A percentile compares a stretch with the other conserved stretches of the same genome.
These are phyloP conservation scores for Chimonanthus salicifolius DNA, from an alignment of 164 flowering plant genomes.

Conservation along the genomic window DNA sequence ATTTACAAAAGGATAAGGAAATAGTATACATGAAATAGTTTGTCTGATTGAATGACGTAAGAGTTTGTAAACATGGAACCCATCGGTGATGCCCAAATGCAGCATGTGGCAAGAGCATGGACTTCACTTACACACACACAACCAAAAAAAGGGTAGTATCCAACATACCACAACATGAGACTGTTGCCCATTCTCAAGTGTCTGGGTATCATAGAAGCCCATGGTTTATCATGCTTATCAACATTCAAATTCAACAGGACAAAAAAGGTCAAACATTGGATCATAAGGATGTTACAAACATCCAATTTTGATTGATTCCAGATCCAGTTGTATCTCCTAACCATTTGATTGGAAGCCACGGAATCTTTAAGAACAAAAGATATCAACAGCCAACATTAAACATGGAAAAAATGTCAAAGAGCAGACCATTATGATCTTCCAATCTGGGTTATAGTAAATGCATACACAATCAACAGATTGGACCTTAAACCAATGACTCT, in stretches of 20 bases:
- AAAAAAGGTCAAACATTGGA: no score
- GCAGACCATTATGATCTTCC: neutral
- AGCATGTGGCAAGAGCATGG: no score
- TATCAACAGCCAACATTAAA: neutral
- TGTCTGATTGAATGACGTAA: neutral
- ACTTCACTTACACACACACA: no score
- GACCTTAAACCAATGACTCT: neutral
- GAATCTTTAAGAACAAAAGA: neutral
- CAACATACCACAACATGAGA: no score
- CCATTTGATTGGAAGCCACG: neutral
- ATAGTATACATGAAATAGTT: neutral
- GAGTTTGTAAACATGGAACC: neutral
- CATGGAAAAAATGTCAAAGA: neutral
- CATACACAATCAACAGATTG: neutral
- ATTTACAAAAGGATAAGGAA: neutral
- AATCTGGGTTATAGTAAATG: neutral
- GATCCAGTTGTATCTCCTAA: neutral
- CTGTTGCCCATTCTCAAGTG: no score
- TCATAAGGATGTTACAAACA: no score
- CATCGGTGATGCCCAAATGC: neutral
- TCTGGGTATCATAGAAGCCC: no score
- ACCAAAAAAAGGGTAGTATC: no score
- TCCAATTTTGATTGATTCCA: no score
- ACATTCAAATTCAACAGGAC: no score
- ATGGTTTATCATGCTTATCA: no score